Evolutionary conservation across 805 yeast genomes (phyloP), one percentile per base, ranked within the genome.

Genomic region (Sporopachydermia lactativora): DNA sequence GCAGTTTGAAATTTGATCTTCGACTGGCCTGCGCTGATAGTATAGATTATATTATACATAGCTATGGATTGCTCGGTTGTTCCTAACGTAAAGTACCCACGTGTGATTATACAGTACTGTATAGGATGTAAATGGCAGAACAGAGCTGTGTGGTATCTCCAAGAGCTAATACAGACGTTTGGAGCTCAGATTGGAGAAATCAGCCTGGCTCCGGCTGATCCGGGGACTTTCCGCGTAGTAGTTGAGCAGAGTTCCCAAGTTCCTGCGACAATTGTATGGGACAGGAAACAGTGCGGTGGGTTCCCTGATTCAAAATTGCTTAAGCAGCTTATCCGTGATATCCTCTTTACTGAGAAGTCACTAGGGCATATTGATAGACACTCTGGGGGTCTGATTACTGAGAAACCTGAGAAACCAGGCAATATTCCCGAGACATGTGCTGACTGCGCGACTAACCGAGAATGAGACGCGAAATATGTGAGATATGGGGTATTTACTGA

Each of bases 91-190:
- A 44, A 45, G 19, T 75, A 66, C 43, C 92, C 94, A 2, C 62
- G 75, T 36, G 71, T 85, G 2, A 61, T 73, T 3, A 83, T 85
- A 35, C 68, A 72, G 48, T 85, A 78, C 59, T 85, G 96, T 54
- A 79, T 81, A 34, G 73, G 71, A 52, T 85, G 96, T 64, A 80
- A 81, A 51, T 85, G 96, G 96, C 81, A 81, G 50, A 69, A 83
- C 38, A 62, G 96, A 8, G 94, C 95, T 2, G 70, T 83, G 0
- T 86, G 95, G 95, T 83, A 83, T 49, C 62, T 75, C 19, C 95
- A 82, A 54, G 96, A 85, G 57, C 61, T 86, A 1, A 59, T 85
- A n/a, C 84, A 81, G 51, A 86, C 96, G 0, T 86, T 84, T 56
- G 77, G 76, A 3, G 55, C 59, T 3, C 62, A 64, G 16, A 51